phyloP scores from a whole-genome alignment of 2,329 filamentous ascomycete species.

The Hirsutella thompsonii region DNA sequence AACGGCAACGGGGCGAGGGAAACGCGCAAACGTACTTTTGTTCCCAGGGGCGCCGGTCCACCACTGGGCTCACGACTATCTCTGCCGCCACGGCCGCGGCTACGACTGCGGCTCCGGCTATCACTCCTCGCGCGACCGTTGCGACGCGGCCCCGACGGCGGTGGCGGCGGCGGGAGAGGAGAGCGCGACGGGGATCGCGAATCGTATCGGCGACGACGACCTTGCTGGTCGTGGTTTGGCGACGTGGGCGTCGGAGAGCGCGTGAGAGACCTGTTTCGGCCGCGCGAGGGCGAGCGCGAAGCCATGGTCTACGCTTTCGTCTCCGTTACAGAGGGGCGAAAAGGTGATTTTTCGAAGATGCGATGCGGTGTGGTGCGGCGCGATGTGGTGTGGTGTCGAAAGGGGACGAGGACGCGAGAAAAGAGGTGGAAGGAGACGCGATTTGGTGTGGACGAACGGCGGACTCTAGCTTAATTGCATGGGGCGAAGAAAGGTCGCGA shows the following conservation, averaged over 20 bases:
- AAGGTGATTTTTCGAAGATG: neutral
- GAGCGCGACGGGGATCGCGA: conserved; percentile 21
- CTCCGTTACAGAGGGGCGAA: neutral
- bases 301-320: conserved; percentile 10
- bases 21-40: conserved; percentile 32
- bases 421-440: too few species aligned
- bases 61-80: conserved; percentile 23
- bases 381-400: neutral
- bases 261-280: conserved; percentile 19
- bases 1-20: too few species aligned
- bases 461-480: too few species aligned
- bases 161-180: conserved; percentile 14
- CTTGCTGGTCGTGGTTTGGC: too few species aligned
- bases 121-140: too few species aligned
- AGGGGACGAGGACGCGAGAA: too few species aligned
- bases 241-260: conserved; percentile 22
- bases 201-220: conserved; percentile 19
- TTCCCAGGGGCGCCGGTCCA: conserved; percentile 29
- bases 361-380: neutral
- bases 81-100: conserved; percentile 17
- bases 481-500: too few species aligned
- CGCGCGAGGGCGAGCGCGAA: conserved; percentile 17
- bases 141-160: too few species aligned
- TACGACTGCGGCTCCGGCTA: conserved; percentile 18
- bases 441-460: neutral